Evolutionary conservation across 2,329 filamentous ascomycete genomes (phyloP), one percentile per base, ranked within the genome.

Genomic region (Pseudogymnoascus sp.): DNA sequence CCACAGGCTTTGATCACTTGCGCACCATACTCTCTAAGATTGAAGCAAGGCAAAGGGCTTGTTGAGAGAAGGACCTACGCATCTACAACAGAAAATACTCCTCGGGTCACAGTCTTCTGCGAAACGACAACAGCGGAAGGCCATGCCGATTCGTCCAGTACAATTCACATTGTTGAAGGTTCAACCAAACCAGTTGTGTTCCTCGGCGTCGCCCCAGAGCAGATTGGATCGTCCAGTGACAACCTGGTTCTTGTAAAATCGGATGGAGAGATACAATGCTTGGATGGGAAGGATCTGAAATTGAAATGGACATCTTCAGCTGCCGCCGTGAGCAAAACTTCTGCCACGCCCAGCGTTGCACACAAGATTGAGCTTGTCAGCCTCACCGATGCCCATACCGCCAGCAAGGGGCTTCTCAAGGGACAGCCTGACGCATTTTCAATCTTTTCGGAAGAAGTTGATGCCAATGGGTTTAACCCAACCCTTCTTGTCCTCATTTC

Each of bases 1-100:
- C 86, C 85, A 1, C 83, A 87, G 72, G 81, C 85, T 61, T 79
- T 78, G 60, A 86, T 88, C 71, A 83, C 83, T 61, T 87, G 85
- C 72, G 73, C 84, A 7, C 81, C 84, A 19, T 81, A 78, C 71
- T 88, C 85, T 14, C 72, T 86, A 43, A 83, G 67, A 76, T 76
- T 52, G 72, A 68, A 65, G 61, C 69, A 31, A 68, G 78, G 58
- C 10, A 77, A 77, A 62, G 78, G 74, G 65, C 78, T 80, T 63
- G 74, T 83, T 33, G 77, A 79, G 41, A 79, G 85, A 67, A 84
- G 84, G 69, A 88, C 85, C 2, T 88, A 87, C 67, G 78, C 82
- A 43, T 81, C 84, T 6, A 86, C 82, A 0, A 74, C 37, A 19
- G 76, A 63, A 77, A 74, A 75, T 1, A 72, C 76, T 1, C 75